Evolutionary conservation across 2,329 filamentous ascomycete genomes (phyloP), one percentile per base, ranked within the genome.

Genomic region (Colletotrichum brevisporum): DNA sequence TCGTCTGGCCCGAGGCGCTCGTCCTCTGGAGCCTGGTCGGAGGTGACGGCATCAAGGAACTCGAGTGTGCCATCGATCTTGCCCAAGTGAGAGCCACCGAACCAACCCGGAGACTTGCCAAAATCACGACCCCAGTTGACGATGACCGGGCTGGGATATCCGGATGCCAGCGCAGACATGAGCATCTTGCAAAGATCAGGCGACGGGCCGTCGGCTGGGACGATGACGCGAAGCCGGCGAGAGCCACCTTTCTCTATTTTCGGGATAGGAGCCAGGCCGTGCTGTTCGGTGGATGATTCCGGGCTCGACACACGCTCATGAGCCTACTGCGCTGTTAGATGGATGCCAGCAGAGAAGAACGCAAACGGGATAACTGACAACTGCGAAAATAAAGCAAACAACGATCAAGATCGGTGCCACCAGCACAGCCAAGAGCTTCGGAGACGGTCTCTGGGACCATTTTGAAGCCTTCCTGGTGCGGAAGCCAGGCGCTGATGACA

Each of bases 131-230:
- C 63, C 76, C 75, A 78, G 53, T 78, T 78, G 15, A 77, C 69
- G 12, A 78, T 73, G 1, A 76, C 63, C 5, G 76, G 75, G 5
- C 71, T 72, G 0, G 77, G 77, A 63, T 79, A 79, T 13, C 73
- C 75, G 24, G 77, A 68, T 4, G 76, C 71, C 5, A 72, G 59
- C 36, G 75, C 69, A 1, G 76, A 76, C 26, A 79, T 74, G 18
- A 79, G 67, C 10, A 75, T 78, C 72, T 79, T 79, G 74, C 77
- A 79, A 6, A 79, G 64, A 52, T 73, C 72, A 45, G 74, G 62
- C 43, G 72, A 70, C 48, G 71, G 68, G 6, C 71, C 58, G n/a
- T 77, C 74, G 6, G 74, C 74, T 0, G 75, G 74, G 1, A 78
- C 72, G 10, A 79, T 67, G 4, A 79, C 61, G 39, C 77, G 75